These are phyloP conservation scores for Pisolithus marmoratus DNA, from an alignment of 768 basidiomycete genomes.

Conservation along the genomic window DNA sequence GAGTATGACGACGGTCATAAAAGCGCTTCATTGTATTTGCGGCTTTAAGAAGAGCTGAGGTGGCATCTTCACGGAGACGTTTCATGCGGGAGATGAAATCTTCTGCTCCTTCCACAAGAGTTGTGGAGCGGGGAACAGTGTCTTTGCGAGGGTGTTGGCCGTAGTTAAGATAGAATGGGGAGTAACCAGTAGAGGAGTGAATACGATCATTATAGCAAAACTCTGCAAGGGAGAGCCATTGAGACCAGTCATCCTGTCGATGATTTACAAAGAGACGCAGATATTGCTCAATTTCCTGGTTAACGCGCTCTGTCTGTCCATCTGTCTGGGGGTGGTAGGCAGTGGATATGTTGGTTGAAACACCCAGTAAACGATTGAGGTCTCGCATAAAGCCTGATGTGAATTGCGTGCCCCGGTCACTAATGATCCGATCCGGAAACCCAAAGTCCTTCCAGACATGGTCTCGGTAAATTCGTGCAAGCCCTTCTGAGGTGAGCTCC, in stretches of 20 bases:
- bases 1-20: too few species aligned
- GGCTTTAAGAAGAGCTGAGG: too few species aligned
- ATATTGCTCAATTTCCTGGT: not conserved
- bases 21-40: too few species aligned
- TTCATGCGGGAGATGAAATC: too few species aligned
- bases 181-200: too few species aligned
- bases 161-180: too few species aligned
- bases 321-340: constrained; percentile 35
- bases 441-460: constrained; percentile 25
- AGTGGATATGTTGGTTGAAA: constrained; percentile 30
- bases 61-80: too few species aligned
- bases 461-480: constrained; percentile 15
- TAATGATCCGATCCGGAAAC: constrained; percentile 19
- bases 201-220: not conserved
- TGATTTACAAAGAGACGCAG: not conserved
- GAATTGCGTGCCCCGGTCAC: constrained; percentile 27
- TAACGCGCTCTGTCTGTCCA: not conserved
- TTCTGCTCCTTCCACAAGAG: too few species aligned
- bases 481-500: constrained; percentile 9
- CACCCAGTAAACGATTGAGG: constrained; percentile 25
- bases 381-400: constrained; percentile 25
- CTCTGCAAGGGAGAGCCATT: not conserved
- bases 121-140: too few species aligned
- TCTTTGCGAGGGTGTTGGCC: too few species aligned
- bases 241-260: not conserved